Conservation (phyloP, 345 rosid species). For the Eucalyptus sp. region DNA sequence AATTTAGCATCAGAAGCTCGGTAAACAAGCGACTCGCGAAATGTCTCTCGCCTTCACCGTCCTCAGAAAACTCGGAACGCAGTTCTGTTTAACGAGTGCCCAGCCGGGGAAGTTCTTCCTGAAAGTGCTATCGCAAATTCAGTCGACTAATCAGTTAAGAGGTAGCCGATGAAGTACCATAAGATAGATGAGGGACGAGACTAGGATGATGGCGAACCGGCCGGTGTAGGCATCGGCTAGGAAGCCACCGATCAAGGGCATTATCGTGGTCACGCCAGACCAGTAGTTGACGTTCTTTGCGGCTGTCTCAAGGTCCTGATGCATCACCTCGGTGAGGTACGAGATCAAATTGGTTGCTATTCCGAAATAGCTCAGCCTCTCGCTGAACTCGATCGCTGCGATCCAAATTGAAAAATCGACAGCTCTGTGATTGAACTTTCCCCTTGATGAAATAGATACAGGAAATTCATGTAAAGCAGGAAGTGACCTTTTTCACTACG, state of each 20-base stretch:
- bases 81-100: neutral
- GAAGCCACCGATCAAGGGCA: constrained; percentile 39
- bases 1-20: neutral
- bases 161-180: constrained; percentile 3
- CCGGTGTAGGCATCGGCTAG: constrained; percentile 39
- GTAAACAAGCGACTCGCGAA: neutral
- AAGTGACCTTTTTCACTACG: neutral
- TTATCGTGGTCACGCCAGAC: constrained; percentile 34
- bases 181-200: constrained; percentile 27
- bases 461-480: neutral
- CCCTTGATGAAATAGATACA: neutral
- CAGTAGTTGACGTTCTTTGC: constrained; percentile 42
- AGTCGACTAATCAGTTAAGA: neutral
- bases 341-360: constrained; percentile 23
- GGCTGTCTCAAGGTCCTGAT: constrained; percentile 29
- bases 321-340: constrained; percentile 26
- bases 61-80: neutral
- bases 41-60: neutral
- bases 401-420: neutral
- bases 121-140: neutral
- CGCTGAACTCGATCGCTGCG: constrained; percentile 46
- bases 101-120: neutral
- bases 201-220: constrained; percentile 18
- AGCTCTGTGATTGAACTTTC: neutral
- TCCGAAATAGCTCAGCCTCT: constrained; percentile 33